These are phyloP conservation scores for Trichoderma oligosporum DNA, from an alignment of 2,329 filamentous ascomycete genomes.

Conservation along the genomic window DNA sequence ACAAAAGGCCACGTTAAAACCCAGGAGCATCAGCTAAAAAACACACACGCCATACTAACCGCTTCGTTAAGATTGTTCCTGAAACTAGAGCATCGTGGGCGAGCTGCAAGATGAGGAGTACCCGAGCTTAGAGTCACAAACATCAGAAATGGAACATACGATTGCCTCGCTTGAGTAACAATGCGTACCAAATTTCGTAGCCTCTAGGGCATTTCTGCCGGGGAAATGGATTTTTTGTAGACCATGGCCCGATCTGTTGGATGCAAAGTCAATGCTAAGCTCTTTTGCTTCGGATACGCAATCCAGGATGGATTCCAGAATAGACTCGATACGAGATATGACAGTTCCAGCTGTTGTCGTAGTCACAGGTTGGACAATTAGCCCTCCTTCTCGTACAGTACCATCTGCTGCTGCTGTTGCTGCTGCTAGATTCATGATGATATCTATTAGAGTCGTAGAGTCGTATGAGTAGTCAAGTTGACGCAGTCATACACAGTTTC, in stretches of 20 bases:
- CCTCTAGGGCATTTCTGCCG: constrained; percentile 45
- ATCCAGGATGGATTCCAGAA: constrained; percentile 32
- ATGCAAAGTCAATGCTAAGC: constrained; percentile 28
- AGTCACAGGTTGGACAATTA: neutral
- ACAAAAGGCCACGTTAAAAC: neutral
- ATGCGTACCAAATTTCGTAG: constrained; percentile 50
- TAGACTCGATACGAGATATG: constrained; percentile 36
- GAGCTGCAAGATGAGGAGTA: constrained; percentile 57
- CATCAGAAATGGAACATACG: neutral
- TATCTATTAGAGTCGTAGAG: neutral
- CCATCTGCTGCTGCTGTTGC: neutral
- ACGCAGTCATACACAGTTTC: constrained; percentile 2
- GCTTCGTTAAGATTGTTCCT: constrained; percentile 57
- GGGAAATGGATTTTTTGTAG: constrained; percentile 42
- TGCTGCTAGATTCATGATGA: neutral
- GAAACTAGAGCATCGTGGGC: constrained; percentile 56
- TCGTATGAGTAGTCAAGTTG: neutral
- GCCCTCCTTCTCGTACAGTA: neutral
- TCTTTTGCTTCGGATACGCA: constrained; percentile 27
- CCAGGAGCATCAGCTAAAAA: too few relatives aligned
- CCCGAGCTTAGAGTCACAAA: constrained; percentile 42
- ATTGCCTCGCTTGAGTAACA: neutral
- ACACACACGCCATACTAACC: constrained; percentile 41
- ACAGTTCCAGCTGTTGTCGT: constrained; percentile 25
- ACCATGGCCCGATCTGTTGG: constrained; percentile 22